Evolutionary conservation across 495 filamentous ascomycete genomes (phyloP).

Genomic region (Daldinia loculata): DNA sequence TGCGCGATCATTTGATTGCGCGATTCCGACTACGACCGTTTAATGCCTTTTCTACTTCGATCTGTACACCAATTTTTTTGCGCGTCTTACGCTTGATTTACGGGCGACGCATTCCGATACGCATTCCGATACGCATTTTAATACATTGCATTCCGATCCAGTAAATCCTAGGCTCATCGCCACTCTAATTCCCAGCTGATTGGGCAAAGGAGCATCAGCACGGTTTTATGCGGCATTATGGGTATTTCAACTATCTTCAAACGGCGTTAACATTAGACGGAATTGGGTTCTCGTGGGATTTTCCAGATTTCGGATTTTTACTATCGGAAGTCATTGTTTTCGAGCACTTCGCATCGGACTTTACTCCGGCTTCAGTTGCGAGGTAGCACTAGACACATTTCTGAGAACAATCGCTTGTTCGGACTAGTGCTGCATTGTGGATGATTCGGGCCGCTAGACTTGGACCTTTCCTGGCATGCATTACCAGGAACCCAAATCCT

Average conservation of each 20-base stretch:
- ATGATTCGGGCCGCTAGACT: constrained; percentile 29
- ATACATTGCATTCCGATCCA: constrained; percentile 47
- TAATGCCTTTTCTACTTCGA: constrained; percentile 37
- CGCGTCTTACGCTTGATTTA: constrained; percentile 47
- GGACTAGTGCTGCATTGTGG: constrained; percentile 16
- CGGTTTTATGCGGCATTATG: constrained; percentile 38
- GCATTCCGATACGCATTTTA: constrained; percentile 57
- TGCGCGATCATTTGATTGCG: constrained; percentile 16
- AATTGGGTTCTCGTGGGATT: constrained; percentile 38
- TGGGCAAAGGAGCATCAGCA: constrained; percentile 40
- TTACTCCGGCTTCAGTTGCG: constrained; percentile 5
- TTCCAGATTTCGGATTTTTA: constrained; percentile 38
- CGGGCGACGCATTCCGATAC: constrained; percentile 50
- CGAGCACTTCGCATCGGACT: constrained; percentile 30
- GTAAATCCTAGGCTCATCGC: constrained; percentile 52
- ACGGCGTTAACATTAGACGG: constrained; percentile 53
- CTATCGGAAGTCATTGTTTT: constrained; percentile 22
- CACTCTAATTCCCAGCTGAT: constrained; percentile 49
- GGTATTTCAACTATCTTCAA: constrained; percentile 34
- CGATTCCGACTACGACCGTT: constrained; percentile 35
- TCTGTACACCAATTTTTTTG: constrained; percentile 32
- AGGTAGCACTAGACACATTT: background rate
- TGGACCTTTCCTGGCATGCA: constrained; percentile 19
- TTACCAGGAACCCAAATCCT: constrained; percentile 19
- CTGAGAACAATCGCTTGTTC: constrained; percentile 24